Base-by-base conservation (phyloP, 169 alveolate genomes). In the Plasmodium sp. region DNA sequence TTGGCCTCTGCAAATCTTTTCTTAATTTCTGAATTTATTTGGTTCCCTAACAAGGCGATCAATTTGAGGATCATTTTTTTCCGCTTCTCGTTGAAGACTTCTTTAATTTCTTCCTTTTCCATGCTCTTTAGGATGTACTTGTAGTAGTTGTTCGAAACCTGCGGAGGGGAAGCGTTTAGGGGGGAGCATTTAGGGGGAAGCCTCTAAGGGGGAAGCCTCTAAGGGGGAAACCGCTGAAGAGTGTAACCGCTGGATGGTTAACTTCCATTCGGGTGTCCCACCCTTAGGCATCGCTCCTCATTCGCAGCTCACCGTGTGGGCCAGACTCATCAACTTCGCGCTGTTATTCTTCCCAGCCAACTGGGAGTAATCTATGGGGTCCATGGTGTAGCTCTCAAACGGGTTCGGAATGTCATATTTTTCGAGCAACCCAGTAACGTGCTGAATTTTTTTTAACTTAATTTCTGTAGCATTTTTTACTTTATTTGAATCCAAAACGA, bases 401-500 rank as follows among this genome's bases (percentile, higher is more conserved):
- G 94, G 94, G 45, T 88, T 88, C 33, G 94, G 94, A 58, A 88
- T 88, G 51, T 88, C 83, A 79, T 88, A 88, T 58, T 88, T 88
- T 80, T 88, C 94, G 45, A 88, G 81, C 72, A 88, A 80, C n/a
- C 94, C 94, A 36, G 94, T 88, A n/a, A 88, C 94, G 14, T 88
- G 83, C 33, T 77, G 94, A 79, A 88, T 88, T 88, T 67, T 88
- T 27, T 88, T 88, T 80, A 88, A 88, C 81, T 88, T 88, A 48
- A 88, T 88, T 80, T 88, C 94, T 12, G 90, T 88, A 14, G 94
- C 94, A 27, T 88, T 88, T 81, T 80, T 88, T 34, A 88, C 94
- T 62, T 88, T 88, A 88, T 54, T 88, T 27, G 94, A 88, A 58
- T 88, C 94, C 81, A 88, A 62, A 43, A 88, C 94, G 16, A 88